Evolutionary conservation across 2,329 filamentous ascomycete species (phyloP).

Genomic region (Diplodia intermedia): DNA sequence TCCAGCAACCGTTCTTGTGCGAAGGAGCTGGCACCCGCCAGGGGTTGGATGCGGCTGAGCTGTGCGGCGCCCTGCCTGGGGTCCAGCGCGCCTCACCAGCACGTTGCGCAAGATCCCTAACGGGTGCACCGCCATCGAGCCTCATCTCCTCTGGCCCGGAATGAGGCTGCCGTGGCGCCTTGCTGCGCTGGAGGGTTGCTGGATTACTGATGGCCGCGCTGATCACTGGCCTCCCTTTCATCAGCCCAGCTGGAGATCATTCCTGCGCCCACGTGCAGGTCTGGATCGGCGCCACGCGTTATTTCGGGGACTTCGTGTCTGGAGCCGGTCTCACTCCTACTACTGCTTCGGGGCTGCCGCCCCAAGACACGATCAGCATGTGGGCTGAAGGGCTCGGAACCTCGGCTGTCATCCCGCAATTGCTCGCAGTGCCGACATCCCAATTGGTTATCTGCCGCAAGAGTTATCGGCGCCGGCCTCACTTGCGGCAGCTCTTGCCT

Average conservation of each 20-base stretch:
- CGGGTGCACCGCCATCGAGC: constrained; percentile 9
- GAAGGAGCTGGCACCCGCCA: neutral
- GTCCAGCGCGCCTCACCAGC: neutral
- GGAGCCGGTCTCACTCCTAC: constrained; percentile 9
- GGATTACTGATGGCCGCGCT: neutral
- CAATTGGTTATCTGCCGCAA: neutral
- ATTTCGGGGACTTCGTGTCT: neutral
- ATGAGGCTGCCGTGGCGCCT: neutral
- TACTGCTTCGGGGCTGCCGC: constrained; percentile 1
- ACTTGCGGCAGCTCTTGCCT: constrained; percentile 18
- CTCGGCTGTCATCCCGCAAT: constrained; percentile 23
- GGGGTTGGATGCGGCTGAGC: constrained; percentile 23
- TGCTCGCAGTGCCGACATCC: constrained; percentile 9
- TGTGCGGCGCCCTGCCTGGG: constrained; percentile 3
- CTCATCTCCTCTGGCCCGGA: neutral
- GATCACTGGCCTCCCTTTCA: neutral
- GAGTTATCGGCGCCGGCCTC: neutral
- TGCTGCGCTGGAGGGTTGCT: neutral
- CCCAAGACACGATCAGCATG: neutral
- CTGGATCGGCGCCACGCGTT: constrained; percentile 17
- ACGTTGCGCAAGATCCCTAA: constrained; percentile 3
- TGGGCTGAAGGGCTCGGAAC: constrained; percentile 10
- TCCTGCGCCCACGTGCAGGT: constrained; percentile 13
- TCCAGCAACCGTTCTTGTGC: constrained; percentile 3
- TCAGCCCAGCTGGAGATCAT: neutral